Evolutionary conservation across 345 rosid species (phyloP).

Genomic region (Linum usitatissimum): DNA sequence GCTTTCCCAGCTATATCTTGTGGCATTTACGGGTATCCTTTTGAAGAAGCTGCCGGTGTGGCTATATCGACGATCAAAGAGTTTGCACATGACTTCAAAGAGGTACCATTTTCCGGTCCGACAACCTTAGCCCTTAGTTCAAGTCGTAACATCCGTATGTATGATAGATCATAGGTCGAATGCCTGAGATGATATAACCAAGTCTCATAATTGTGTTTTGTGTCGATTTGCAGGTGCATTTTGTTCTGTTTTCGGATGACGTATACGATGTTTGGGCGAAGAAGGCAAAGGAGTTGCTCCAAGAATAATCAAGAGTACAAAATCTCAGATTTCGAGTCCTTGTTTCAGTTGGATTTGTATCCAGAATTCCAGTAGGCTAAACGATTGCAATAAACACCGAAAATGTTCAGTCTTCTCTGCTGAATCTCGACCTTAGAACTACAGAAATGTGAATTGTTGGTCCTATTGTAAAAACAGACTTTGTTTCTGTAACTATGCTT

Average conservation of each 20-base stretch:
- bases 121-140: neutral
- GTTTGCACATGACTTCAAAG: conserved; percentile 54
- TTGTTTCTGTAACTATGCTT: too few relatives aligned
- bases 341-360: too few relatives aligned
- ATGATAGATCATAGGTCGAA: too few relatives aligned
- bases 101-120: conserved; percentile 31
- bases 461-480: too few relatives aligned
- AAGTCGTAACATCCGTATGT: neutral
- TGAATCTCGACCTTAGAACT: neutral
- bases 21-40: conserved; percentile 74
- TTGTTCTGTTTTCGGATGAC: conserved; percentile 54
- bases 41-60: conserved; percentile 66
- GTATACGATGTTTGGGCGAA: conserved; percentile 47
- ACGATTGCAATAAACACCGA: too few relatives aligned
- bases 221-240: conserved; percentile 50
- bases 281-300: conserved; percentile 53
- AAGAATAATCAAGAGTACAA: neutral
- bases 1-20: conserved; percentile 89
- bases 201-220: too few relatives aligned
- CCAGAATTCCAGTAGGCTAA: too few relatives aligned
- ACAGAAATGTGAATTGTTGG: neutral
- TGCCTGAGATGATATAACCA: too few relatives aligned
- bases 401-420: too few relatives aligned
- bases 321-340: too few relatives aligned
- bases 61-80: conserved; percentile 69